phyloP scores from a whole-genome alignment of 2,329 filamentous ascomycete genomes.

The Penicillium psychrosexuale region DNA sequence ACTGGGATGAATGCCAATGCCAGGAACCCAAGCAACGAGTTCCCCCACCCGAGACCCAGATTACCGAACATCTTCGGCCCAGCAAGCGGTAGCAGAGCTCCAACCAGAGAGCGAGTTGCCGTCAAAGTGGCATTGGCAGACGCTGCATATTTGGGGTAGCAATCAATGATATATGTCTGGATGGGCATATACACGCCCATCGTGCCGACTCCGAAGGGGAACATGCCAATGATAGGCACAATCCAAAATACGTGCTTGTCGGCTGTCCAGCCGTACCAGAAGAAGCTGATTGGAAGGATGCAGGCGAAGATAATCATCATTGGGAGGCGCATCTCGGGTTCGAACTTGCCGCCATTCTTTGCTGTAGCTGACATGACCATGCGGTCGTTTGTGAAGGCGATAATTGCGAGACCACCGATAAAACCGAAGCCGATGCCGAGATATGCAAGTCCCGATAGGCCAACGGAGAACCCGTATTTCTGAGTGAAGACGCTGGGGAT shows the following conservation, averaged over 20 bases:
- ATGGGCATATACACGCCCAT: slow-evolving; percentile 52
- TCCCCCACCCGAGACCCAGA: slow-evolving; percentile 21
- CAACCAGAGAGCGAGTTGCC: slow-evolving; percentile 50
- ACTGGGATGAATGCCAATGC: slow-evolving; percentile 18
- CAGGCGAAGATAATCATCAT: slow-evolving; percentile 54
- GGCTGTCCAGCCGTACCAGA: slow-evolving; percentile 58
- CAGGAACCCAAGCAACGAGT: slow-evolving; percentile 20
- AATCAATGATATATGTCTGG: slow-evolving; percentile 62
- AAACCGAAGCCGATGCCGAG: slow-evolving; percentile 48
- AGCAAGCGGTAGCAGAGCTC: slow-evolving; percentile 20
- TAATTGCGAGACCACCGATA: slow-evolving; percentile 31
- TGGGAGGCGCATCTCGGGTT: slow-evolving; percentile 50
- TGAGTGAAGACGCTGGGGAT: slow-evolving; percentile 50
- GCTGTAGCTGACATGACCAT: slow-evolving; percentile 25
- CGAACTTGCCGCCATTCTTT: slow-evolving; percentile 38
- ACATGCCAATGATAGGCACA: slow-evolving; percentile 57
- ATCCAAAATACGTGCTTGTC: slow-evolving; percentile 54
- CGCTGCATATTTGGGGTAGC: slow-evolving; percentile 47
- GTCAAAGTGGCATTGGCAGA: slow-evolving; percentile 54
- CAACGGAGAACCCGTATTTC: slow-evolving; percentile 46
- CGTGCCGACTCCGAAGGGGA: slow-evolving; percentile 53
- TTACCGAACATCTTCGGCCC: slow-evolving; percentile 14
- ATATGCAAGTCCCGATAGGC: slow-evolving; percentile 46
- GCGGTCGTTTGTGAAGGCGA: slow-evolving; percentile 33
- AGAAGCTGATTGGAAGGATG: slow-evolving; percentile 54